Percentiles rank a stretch among this genome's conserved stretches.
phyloP scores from a whole-genome alignment of 1,284 basidiomycete genomes.

The Fomitopsis pinicola region DNA sequence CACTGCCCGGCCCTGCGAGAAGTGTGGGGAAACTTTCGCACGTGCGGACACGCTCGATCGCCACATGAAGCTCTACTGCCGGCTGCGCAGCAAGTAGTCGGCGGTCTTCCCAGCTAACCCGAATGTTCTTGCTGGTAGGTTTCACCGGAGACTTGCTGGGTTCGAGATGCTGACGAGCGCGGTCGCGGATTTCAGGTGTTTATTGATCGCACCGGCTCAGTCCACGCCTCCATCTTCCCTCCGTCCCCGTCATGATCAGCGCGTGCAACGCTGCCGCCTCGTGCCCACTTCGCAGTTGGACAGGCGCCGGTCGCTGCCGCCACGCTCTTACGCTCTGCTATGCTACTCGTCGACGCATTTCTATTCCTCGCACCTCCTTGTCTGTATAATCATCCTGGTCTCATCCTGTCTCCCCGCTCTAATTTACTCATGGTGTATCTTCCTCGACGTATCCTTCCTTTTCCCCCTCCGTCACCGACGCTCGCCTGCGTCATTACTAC shows the following conservation, averaged over 20 bases:
- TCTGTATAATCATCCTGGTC: not conserved
- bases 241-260: not conserved
- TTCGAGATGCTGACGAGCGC: not conserved
- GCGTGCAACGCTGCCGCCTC: not conserved
- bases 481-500: not conserved
- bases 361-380: not conserved
- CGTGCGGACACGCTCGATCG: constrained; percentile 4
- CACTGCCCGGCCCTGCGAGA: constrained; percentile 1
- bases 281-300: not conserved
- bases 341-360: not conserved
- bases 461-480: not conserved
- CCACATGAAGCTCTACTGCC: constrained; percentile 3
- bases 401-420: not conserved
- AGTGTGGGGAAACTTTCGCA: constrained; percentile 2
- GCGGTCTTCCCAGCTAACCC: too few relatives aligned
- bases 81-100: not conserved
- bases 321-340: not conserved
- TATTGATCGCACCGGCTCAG: not conserved
- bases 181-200: not conserved
- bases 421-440: not conserved
- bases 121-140: not conserved
- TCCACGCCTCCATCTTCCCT: not conserved
- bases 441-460: too few relatives aligned
- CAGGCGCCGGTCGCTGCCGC: not conserved
- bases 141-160: not conserved